Conservation (phyloP, 2,329 filamentous ascomycete species). For the Aspergillus fructus region DNA sequence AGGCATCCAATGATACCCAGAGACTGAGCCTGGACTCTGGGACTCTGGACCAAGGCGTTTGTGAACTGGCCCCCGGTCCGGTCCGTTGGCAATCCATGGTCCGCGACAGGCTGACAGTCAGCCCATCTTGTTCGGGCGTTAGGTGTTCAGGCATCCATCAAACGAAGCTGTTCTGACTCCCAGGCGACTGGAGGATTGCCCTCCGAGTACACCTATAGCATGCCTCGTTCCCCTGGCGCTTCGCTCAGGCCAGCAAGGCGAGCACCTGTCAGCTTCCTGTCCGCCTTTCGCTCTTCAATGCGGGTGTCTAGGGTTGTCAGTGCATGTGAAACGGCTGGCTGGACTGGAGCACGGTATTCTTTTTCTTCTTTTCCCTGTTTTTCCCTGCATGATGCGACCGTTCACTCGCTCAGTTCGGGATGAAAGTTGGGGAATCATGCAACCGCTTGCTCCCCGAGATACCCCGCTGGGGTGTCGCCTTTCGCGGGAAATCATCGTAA, state of each 20-base stretch:
- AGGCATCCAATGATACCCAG: not conserved
- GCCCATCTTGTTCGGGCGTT: not conserved
- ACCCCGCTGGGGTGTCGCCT: slow-evolving; percentile 1
- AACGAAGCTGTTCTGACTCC: not conserved
- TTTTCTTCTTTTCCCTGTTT: not conserved
- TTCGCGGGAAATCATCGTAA: slow-evolving; percentile 3
- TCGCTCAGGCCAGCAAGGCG: not conserved
- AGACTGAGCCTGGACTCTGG: not conserved
- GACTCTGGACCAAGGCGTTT: not conserved
- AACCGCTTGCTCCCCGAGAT: not conserved
- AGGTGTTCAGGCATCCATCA: slow-evolving; percentile 14
- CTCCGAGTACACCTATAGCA: not conserved
- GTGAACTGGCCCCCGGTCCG: slow-evolving; percentile 17
- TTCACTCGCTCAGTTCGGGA: not conserved
- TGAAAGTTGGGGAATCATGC: not conserved
- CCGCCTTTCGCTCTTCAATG: not conserved
- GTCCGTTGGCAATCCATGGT: slow-evolving; percentile 11
- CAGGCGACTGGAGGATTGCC: not conserved
- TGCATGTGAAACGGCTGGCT: slow-evolving; percentile 5
- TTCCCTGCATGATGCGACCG: not conserved
- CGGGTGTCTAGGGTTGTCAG: not conserved
- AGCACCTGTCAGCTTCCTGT: slow-evolving; percentile 1
- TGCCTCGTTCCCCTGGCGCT: not conserved
- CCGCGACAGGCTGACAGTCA: too few species aligned
- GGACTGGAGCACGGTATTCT: not conserved